phyloP scores from a whole-genome alignment of 176 grass and related monocot species.

The Musa acuminata region DNA sequence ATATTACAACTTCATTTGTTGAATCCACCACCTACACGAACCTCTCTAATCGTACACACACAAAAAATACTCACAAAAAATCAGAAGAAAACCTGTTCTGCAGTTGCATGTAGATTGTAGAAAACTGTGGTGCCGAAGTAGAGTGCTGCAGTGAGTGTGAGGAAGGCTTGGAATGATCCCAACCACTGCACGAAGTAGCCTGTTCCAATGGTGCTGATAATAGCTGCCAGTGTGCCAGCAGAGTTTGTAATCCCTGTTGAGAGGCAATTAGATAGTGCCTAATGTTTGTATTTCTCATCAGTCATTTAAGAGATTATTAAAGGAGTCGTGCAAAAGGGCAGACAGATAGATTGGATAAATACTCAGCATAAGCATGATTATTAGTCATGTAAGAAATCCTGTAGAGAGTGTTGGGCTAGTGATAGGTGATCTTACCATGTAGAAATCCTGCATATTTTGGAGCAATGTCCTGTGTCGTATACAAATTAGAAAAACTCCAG shows the following conservation, averaged over 20 bases:
- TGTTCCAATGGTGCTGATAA: slow-evolving; percentile 75
- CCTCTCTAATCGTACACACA: not conserved
- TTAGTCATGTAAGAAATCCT: not conserved
- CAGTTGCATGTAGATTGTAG: slow-evolving; percentile 65
- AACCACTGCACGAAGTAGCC: slow-evolving; percentile 93
- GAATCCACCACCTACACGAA: no score
- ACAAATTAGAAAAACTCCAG: not conserved
- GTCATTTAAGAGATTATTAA: no score
- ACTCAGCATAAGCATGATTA: no score
- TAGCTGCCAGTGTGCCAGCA: slow-evolving; percentile 69
- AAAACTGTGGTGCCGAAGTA: slow-evolving; percentile 73
- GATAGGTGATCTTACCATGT: slow-evolving; percentile 42
- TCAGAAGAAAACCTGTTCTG: slow-evolving; percentile 72
- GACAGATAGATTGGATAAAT: no score
- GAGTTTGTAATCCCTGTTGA: slow-evolving; percentile 78
- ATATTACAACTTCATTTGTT: no score
- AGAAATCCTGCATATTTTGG: slow-evolving; percentile 86
- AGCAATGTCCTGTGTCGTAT: slow-evolving; percentile 58
- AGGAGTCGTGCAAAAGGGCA: no score
- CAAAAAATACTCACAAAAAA: slow-evolving; percentile 5
- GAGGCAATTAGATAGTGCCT: not conserved
- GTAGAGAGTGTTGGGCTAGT: not conserved
- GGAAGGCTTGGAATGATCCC: slow-evolving; percentile 90
- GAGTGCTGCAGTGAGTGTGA: slow-evolving; percentile 71
- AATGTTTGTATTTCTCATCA: not conserved